Evolutionary conservation across 2,329 filamentous ascomycete species (phyloP), one percentile per base, ranked within the genome.

Genomic region (Colletotrichum falcatum): DNA sequence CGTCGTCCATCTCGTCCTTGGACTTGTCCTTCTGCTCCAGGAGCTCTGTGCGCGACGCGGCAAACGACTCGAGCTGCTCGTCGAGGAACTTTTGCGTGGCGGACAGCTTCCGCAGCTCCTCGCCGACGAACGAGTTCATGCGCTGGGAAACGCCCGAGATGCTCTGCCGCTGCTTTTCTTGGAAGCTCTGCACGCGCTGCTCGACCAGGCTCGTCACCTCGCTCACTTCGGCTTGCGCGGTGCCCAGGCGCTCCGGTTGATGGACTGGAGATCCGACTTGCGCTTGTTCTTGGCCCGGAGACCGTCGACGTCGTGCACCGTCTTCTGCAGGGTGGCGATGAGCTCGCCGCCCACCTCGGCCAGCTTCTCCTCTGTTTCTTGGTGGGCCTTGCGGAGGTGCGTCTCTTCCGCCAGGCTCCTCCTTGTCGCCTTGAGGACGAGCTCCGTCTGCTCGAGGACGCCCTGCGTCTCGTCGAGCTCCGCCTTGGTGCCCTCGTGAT

Each of bases 241-340:
- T 86, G 20, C 88, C 96, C 96, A 99, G 2, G 89, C 89, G 65
- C 89, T 87, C 30, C 93, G 88, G 80, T 99, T 98, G 59, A 92
- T 81, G 5, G 86, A 86, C 73, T 98, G 94, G 2, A 98, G 86
- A 73, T 97, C 92, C 0, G 94, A 94, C 77, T 94, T 94, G 62
- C 96, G 89, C 75, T 90, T 90, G 73, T 97, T 90, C 81, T 99
- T 99, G 9, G 93, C 93, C 73, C 94, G 93, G 18, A 98, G 86
- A 2, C 92, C 92, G 70, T 90, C 88, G 12, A 98, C 91, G 79
- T 98, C 94, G 48, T 87, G 84, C 0, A 97, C 92, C 0, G 95
- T 96, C 75, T 87, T 89, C 51, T 90, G 87, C 26, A 99, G 85
- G 1, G 94, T 97, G 18, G 88, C 89, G 69, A 98, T 87, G 65